These are phyloP conservation scores for Dalbergia oliveri DNA, from an alignment of 306 rosid genomes.

Conservation along the genomic window DNA sequence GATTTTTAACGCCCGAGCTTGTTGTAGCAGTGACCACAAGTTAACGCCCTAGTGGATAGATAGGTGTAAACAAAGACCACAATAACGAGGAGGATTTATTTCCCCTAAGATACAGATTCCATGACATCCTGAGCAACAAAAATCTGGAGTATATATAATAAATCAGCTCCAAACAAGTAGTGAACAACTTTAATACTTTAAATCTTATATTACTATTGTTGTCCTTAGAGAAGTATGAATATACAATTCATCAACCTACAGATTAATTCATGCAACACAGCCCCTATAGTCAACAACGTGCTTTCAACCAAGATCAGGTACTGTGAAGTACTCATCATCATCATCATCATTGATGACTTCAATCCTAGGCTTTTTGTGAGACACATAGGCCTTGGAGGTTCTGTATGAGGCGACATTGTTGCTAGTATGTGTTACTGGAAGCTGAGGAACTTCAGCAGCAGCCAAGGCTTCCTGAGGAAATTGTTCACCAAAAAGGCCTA, in stretches of 20 bases:
- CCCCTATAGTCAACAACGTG: neutral
- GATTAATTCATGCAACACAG: neutral
- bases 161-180: constrained; percentile 30
- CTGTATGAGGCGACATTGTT: constrained; percentile 56
- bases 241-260: constrained; percentile 43
- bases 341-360: constrained; percentile 57
- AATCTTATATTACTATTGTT: constrained; percentile 26
- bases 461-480: constrained; percentile 72
- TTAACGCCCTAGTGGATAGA: neutral
- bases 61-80: neutral
- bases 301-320: constrained; percentile 93
- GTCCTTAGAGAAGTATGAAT: constrained; percentile 46
- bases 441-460: constrained; percentile 98
- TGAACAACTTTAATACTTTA: constrained; percentile 16
- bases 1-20: too few relatives aligned
- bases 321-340: constrained; percentile 87
- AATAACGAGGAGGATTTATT: neutral
- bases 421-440: constrained; percentile 61
- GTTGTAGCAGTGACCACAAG: neutral
- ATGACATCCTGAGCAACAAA: constrained; percentile 31
- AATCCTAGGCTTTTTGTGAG: constrained; percentile 83
- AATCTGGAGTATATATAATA: constrained; percentile 14
- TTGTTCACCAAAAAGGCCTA: constrained; percentile 77
- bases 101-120: neutral
- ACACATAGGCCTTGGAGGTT: constrained; percentile 61